Percentiles rank a stretch among this genome's conserved stretches.
phyloP scores from a whole-genome alignment of 306 rosid species.

The Prosopis cineraria region DNA sequence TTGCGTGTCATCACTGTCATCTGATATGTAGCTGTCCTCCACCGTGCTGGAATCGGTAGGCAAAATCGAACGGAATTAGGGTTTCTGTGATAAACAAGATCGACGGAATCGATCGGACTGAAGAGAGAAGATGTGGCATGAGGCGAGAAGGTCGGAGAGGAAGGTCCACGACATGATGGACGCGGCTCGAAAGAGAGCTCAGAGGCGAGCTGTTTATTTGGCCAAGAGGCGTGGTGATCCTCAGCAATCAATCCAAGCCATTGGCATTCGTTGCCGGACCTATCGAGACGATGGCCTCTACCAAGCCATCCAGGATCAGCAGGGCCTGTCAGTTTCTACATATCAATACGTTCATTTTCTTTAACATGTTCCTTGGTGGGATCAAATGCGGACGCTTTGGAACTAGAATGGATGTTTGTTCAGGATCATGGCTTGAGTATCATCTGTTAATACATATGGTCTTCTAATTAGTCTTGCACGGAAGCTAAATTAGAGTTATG shows the following conservation, averaged over 20 bases:
- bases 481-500: conserved; percentile 1
- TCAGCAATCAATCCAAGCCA: conserved; percentile 80
- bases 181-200: conserved; percentile 98
- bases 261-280: conserved; percentile 73
- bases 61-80: conserved; percentile 36
- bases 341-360: background rate
- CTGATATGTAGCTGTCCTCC: background rate
- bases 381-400: background rate
- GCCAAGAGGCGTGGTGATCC: conserved; percentile 99
- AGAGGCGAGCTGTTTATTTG: conserved; percentile 84
- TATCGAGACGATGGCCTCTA: conserved; percentile 92
- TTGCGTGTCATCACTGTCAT: background rate
- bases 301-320: conserved; percentile 94
- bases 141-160: conserved; percentile 94
- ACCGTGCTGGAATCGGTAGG: background rate
- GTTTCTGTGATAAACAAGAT: conserved; percentile 17
- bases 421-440: background rate
- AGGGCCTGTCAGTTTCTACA: conserved; percentile 69
- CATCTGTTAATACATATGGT: background rate
- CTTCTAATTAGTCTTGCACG: background rate
- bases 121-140: conserved; percentile 84
- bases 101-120: background rate
- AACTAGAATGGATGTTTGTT: background rate
- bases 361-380: background rate
- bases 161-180: conserved; percentile 99